Conservation (phyloP, 2,329 filamentous ascomycete species). For the Ustulina deusta region DNA sequence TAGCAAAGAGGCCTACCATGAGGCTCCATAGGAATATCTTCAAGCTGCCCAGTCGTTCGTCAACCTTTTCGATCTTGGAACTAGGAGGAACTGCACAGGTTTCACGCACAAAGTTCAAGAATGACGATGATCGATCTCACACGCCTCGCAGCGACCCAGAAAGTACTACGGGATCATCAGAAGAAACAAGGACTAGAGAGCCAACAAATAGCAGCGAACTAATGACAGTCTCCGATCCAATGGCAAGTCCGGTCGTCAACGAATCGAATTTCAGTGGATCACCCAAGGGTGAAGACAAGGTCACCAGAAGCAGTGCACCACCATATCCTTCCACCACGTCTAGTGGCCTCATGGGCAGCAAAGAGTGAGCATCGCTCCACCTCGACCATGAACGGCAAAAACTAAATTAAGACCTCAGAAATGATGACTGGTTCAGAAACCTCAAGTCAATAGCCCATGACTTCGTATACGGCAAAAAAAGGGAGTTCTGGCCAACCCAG, state of each 20-base stretch:
- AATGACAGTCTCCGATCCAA: too few relatives aligned
- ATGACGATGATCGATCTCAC: neutral
- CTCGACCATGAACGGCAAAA: neutral
- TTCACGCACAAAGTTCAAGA: neutral
- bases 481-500: slow-evolving; percentile 14
- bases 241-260: too few relatives aligned
- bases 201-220: too few relatives aligned
- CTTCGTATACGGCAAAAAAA: slow-evolving; percentile 18
- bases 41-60: neutral
- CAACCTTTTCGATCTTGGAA: neutral
- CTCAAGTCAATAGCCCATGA: slow-evolving; percentile 10
- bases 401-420: slow-evolving; percentile 1
- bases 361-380: slow-evolving; percentile 4
- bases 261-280: too few relatives aligned
- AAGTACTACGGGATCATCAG: too few relatives aligned
- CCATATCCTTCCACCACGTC: neutral
- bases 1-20: slow-evolving; percentile 12
- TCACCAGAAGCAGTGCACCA: neutral
- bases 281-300: neutral
- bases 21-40: neutral
- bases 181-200: too few relatives aligned
- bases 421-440: slow-evolving; percentile 15
- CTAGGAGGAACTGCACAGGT: neutral
- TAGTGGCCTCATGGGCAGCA: neutral
- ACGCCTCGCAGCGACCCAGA: neutral